A percentile compares a stretch with the other conserved stretches of the same genome.
Conservation (phyloP, 2,329 filamentous ascomycete species). For the Beauveria pseudobassiana region DNA sequence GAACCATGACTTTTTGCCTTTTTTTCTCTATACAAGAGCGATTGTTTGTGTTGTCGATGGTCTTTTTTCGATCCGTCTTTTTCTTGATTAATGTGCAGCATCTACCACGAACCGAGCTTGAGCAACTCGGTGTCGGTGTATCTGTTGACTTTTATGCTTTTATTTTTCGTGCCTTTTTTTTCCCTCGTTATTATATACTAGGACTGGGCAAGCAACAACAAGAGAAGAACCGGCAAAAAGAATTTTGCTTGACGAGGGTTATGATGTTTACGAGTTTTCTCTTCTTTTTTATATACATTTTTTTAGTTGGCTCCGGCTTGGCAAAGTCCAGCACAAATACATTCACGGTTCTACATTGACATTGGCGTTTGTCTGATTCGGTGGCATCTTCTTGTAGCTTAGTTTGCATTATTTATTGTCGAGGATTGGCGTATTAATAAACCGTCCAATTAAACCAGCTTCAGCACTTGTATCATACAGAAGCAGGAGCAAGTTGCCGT, state of each 20-base stretch:
- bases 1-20: background rate
- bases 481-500: background rate
- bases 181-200: background rate
- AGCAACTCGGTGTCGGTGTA: background rate
- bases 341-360: background rate
- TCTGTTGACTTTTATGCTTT: background rate
- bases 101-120: background rate
- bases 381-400: too few relatives aligned
- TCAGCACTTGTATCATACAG: background rate
- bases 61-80: slow-evolving; percentile 7
- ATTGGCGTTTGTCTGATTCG: too few relatives aligned
- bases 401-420: too few relatives aligned
- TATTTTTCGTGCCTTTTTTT: background rate
- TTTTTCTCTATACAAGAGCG: slow-evolving; percentile 8
- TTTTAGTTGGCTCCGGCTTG: background rate
- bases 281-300: background rate
- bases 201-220: slow-evolving; percentile 12
- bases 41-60: slow-evolving; percentile 10
- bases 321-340: background rate
- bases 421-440: too few relatives aligned
- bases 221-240: background rate
- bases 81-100: background rate
- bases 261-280: slow-evolving; percentile 3
- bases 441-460: background rate
- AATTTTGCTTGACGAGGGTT: slow-evolving; percentile 11